Evolutionary conservation across 805 yeast species (phyloP), one percentile per base, ranked within the genome.

Genomic region (Metschnikowia similis): DNA sequence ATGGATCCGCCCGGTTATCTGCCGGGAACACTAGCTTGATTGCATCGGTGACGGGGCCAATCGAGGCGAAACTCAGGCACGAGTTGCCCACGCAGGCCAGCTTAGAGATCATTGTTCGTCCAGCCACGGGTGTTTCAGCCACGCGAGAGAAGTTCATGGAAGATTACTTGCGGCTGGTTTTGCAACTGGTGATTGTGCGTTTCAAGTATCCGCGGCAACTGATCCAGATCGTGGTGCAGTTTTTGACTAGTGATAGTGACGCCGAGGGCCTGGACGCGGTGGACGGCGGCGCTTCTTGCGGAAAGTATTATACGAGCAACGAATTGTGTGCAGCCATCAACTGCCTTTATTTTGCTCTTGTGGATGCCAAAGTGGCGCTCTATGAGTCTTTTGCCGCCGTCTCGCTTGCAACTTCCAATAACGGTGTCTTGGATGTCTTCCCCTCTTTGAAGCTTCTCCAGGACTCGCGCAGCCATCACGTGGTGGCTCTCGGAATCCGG

Each of bases 1-100:
- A 89, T 64, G 97, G 97, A 1, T 87, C 96, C 0, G 83, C 92
- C 1, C 77, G 77, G 26, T 72, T 83, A 49, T 63, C 68, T 13
- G 63, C 69, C n/a, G 81, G 78, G 1, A 65, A 65, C 14, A 80
- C 86, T 1, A 79, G 79, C 49, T 83, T 87, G 2, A 67, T 91
- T 2, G 81, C 85, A 39, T 83, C 96, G 0, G 91, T 92, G 0
- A 79, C 91, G 1, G 99, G 99, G 0, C 99, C 99, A 0, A 78
- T 92, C 30, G 97, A 92, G 60, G 84, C 89, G 9, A 85, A 84
- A 63, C 67, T 81, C 11, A 79, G 92, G 57, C 96, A 90, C 62
- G 98, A 92, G 64, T 66, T 84, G 32, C 96, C 97, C 9, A 84
- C 87, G 13, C 72, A 76, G 41, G 85, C 92, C 13, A 83, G 88